A percentile compares a stretch with the other conserved stretches of the same genome.
These are phyloP conservation scores for Eucalyptus tenuipes DNA, from an alignment of 345 rosid genomes.

Conservation along the genomic window DNA sequence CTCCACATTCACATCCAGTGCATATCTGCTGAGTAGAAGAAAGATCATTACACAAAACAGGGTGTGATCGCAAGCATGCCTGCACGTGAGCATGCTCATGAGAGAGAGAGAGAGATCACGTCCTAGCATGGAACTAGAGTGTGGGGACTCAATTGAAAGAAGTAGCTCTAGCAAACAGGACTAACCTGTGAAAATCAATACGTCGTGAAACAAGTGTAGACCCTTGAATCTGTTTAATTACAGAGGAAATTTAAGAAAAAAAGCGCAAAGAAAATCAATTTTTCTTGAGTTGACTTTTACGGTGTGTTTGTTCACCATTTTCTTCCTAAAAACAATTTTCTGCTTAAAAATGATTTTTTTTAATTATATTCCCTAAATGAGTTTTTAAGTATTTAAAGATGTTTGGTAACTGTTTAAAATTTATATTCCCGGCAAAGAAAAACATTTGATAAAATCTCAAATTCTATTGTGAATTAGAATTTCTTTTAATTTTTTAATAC, in stretches of 20 bases:
- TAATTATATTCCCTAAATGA: too few relatives aligned
- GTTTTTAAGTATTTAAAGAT: too few relatives aligned
- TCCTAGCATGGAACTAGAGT: background rate
- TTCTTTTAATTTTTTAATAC: too few relatives aligned
- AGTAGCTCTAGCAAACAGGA: background rate
- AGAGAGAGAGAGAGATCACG: background rate
- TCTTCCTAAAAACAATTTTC: rapidly evolving
- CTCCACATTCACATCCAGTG: slow-evolving; percentile 91
- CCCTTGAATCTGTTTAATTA: background rate
- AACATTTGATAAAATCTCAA: too few relatives aligned
- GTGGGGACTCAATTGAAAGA: background rate
- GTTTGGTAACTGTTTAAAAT: rapidly evolving
- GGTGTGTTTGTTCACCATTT: too few relatives aligned
- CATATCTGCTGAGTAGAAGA: slow-evolving; percentile 34
- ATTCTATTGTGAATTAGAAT: too few relatives aligned
- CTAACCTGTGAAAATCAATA: background rate
- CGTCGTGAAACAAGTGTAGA: background rate
- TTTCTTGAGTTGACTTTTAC: background rate
- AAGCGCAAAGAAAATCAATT: background rate
- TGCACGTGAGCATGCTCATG: background rate
- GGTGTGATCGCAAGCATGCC: background rate
- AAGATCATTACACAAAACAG: background rate
- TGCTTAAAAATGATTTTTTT: too few relatives aligned
- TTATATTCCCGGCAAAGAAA: too few relatives aligned
- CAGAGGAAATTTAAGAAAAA: background rate